Evolutionary conservation across 164 flowering plant genomes (phyloP), one percentile per base, ranked within the genome.

Genomic region (Cinnamomum chago): DNA sequence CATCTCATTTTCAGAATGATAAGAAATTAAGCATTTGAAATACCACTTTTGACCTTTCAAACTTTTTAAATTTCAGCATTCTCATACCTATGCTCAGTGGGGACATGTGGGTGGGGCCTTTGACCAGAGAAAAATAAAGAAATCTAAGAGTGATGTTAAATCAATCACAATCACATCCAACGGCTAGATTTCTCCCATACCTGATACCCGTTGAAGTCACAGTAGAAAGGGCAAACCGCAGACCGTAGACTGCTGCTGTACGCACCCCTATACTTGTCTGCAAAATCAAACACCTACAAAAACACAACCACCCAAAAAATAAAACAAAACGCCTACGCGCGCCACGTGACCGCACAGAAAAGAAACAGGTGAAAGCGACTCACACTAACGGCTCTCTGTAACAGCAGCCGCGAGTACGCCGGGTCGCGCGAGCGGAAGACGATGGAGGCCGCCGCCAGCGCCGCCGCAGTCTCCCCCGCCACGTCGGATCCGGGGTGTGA

Each of bases 161-260:
- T 10, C 30, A 10, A 64, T 64, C 27, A n/a, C 27, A 15, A 10
- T 64, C 66, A 22, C 47, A 77, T 78, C 78, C 58, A 76, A 76
- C 80, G 81, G 80, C 27, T 30, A 40, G 24, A 0, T 24, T 28
- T 72, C 17, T 17, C 9, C 30, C 79, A 73, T 66, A 89, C 99
- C 96, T 93, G 90, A 68, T 89, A 95, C 9, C 99, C 98, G 71
- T 91, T 90, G 28, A 86, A 82, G 77, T 93, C 98, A 79, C 99
- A 95, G 85, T 95, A 95, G 77, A 92, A 95, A 13, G 99, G 99
- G 81, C 98, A 95, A 71, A 90, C 99, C 0, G 88, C 99, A 17
- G 69, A 27, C 70, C 78, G 80, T 67, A 93, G 82, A 81, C 93
- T 89, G 50, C 60, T 25, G 68, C 98, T 95, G 85, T 95, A 95